Conservation (phyloP, 176 grass and related monocot genomes). For the Musa schizocarpa region DNA sequence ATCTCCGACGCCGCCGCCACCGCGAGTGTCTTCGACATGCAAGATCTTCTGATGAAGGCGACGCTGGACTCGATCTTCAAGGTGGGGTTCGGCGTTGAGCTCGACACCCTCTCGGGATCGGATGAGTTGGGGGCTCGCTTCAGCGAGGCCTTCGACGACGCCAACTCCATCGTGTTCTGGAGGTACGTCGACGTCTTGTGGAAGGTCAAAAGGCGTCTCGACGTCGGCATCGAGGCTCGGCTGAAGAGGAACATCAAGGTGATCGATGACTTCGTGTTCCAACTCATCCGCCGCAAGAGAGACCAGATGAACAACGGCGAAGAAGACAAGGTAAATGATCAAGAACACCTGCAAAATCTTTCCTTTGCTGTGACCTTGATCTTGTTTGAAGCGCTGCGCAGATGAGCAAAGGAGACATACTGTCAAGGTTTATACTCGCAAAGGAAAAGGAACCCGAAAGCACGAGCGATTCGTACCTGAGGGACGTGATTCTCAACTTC, state of each 20-base stretch:
- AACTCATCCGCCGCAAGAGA: conserved; percentile 44
- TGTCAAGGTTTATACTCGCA: conserved; percentile 63
- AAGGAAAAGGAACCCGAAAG: conserved; percentile 31
- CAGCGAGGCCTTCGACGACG: conserved; percentile 38
- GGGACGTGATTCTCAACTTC: conserved; percentile 67
- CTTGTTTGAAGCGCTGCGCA: neutral
- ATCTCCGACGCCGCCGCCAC: neutral
- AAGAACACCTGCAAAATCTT: too few relatives aligned
- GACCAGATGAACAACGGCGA: conserved; percentile 25
- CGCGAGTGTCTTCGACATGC: neutral
- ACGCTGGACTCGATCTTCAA: conserved; percentile 62
- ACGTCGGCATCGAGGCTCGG: conserved; percentile 59
- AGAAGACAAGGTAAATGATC: conserved; percentile 23
- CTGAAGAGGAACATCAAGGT: conserved; percentile 41
- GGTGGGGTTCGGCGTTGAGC: conserved; percentile 48
- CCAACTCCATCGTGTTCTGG: conserved; percentile 37
- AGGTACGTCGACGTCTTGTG: conserved; percentile 54
- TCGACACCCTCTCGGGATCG: conserved; percentile 35
- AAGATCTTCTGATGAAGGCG: conserved; percentile 50
- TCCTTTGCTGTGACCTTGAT: too few relatives aligned
- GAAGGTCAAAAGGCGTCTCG: conserved; percentile 39
- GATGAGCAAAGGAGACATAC: conserved; percentile 38
- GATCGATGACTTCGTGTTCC: conserved; percentile 61
- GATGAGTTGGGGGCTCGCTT: conserved; percentile 33
- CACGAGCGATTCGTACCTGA: conserved; percentile 41